phyloP scores from a whole-genome alignment of 192 early-diverging fungal genomes.

The Linnemannia exigua region DNA sequence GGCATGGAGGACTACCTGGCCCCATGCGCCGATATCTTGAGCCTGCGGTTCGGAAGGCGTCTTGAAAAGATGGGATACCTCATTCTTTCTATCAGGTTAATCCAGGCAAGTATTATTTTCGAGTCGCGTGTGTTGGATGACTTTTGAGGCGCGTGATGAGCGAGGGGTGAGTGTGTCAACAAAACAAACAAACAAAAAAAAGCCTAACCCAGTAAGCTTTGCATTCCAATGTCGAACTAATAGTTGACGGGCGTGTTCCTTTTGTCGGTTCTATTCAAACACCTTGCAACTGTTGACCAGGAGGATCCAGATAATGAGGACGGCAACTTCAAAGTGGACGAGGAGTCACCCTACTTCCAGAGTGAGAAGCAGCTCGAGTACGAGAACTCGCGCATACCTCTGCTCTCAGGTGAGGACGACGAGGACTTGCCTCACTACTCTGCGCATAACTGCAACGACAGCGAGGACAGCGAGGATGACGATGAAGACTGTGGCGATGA shows the following conservation, averaged over 20 bases:
- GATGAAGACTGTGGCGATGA: conserved; percentile 28
- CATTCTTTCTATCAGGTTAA: conserved; percentile 39
- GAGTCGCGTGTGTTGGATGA: not conserved
- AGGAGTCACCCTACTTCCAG: conserved; percentile 36
- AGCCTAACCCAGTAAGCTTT: not conserved
- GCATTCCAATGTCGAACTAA: not conserved
- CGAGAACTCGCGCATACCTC: conserved; percentile 16
- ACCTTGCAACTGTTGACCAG: conserved; percentile 23
- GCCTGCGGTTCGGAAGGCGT: conserved; percentile 26
- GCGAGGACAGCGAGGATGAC: conserved; percentile 12
- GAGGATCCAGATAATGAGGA: conserved; percentile 11
- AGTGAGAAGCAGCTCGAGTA: conserved; percentile 51
- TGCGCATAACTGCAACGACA: conserved; percentile 14
- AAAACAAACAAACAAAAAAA: not conserved
- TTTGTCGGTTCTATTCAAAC: conserved; percentile 40
- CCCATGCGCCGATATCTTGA: conserved; percentile 35
- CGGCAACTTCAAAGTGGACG: conserved; percentile 5
- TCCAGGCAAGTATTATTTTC: conserved; percentile 22
- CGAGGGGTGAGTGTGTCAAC: not conserved
- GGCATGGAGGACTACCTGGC: not conserved
- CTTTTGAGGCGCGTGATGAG: not conserved
- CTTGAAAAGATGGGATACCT: conserved; percentile 27
- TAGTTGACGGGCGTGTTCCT: conserved; percentile 51
- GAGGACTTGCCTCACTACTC: conserved; percentile 32
- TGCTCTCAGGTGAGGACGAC: conserved; percentile 27